phyloP scores from a whole-genome alignment of 306 rosid species.

The Corylus avellana region DNA sequence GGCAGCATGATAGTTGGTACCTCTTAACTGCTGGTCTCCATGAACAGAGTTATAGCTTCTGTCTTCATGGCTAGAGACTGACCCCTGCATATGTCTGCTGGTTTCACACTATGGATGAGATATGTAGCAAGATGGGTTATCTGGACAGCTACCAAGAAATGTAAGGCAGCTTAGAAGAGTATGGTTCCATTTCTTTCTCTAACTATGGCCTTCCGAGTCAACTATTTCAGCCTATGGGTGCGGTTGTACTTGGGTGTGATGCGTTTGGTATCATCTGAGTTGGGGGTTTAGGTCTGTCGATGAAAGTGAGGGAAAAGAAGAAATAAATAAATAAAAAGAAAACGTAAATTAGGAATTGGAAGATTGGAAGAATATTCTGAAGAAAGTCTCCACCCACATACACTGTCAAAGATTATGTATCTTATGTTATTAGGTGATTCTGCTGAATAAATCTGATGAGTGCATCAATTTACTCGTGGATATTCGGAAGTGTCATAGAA shows the following conservation, averaged over 20 bases:
- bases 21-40: slow-evolving; percentile 22
- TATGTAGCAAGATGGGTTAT: slow-evolving; percentile 13
- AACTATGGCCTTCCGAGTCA: background rate
- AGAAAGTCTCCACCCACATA: slow-evolving; percentile 16
- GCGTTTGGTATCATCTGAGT: background rate
- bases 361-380: slow-evolving; percentile 1
- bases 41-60: slow-evolving; percentile 34
- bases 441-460: background rate
- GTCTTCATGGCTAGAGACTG: slow-evolving; percentile 31
- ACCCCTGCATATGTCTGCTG: background rate
- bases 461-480: background rate
- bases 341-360: background rate
- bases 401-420: slow-evolving; percentile 8
- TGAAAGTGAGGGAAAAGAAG: slow-evolving; percentile 2
- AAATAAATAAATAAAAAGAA: background rate
- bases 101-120: slow-evolving; percentile 20
- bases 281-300: slow-evolving; percentile 6
- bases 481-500: background rate
- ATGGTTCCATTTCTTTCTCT: slow-evolving; percentile 1
- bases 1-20: slow-evolving; percentile 31
- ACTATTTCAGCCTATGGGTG: slow-evolving; percentile 8
- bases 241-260: slow-evolving; percentile 11
- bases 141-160: slow-evolving; percentile 6
- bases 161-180: slow-evolving; percentile 10
- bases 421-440: background rate